phyloP scores from a whole-genome alignment of 2,329 filamentous ascomycete genomes.

The Arthrinium puccinioides region DNA sequence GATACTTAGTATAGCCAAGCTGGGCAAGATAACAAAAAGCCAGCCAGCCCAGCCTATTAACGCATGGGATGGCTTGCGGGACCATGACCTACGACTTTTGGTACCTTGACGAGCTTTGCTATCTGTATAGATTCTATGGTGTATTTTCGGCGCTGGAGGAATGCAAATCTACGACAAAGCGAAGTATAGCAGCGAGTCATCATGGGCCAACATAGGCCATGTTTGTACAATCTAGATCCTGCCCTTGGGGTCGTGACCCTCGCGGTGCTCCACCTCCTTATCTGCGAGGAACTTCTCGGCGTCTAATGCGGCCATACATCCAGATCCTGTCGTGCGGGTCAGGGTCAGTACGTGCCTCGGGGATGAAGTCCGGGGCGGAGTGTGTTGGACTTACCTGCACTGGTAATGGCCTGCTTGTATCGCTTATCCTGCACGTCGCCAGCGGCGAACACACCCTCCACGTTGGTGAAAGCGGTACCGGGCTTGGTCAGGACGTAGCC shows the following conservation, averaged over 20 bases:
- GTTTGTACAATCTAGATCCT: no score
- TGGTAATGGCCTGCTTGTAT: conserved; percentile 96
- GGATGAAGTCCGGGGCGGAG: background rate
- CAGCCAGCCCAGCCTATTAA: no score
- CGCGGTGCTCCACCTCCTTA: conserved; percentile 46
- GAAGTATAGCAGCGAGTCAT: no score
- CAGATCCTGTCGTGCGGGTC: conserved; percentile 54
- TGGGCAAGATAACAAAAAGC: no score
- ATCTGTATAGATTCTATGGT: no score
- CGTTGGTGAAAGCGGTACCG: conserved; percentile 79
- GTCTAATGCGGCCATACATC: conserved; percentile 91
- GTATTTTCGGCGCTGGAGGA: no score
- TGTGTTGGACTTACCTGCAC: conserved; percentile 62
- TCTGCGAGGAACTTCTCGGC: conserved; percentile 91
- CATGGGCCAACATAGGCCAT: no score
- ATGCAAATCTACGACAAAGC: no score
- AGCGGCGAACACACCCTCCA: conserved; percentile 90
- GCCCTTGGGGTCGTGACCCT: conserved; percentile 19
- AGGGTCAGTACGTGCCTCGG: conserved; percentile 3
- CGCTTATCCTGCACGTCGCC: conserved; percentile 98
- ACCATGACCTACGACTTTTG: no score
- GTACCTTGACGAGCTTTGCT: no score
- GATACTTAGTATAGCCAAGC: no score
- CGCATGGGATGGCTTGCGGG: no score
- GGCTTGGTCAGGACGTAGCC: conserved; percentile 87